phyloP scores from a whole-genome alignment of 208 protist genomes.

The Phytomonas sp. region DNA sequence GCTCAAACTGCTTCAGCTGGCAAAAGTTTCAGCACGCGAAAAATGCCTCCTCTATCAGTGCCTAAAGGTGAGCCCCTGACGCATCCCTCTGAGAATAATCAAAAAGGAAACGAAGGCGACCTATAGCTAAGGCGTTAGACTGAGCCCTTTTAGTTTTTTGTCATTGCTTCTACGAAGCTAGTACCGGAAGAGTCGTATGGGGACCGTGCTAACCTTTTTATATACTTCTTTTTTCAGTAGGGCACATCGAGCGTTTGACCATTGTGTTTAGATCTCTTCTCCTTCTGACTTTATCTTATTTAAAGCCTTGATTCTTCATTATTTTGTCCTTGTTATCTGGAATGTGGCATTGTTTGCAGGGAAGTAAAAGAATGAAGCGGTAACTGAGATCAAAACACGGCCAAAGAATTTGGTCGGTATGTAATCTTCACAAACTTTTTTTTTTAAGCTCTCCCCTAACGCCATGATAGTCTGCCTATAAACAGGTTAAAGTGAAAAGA shows the following conservation, averaged over 20 bases:
- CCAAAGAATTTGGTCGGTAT: background rate
- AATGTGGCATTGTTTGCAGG: background rate
- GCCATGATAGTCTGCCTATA: background rate
- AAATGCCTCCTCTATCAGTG: background rate
- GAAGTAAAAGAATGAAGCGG: background rate
- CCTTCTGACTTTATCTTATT: constrained; percentile 3
- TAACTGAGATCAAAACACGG: background rate
- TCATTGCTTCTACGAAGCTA: background rate
- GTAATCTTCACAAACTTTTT: background rate
- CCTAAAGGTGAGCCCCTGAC: background rate
- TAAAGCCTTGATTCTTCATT: background rate
- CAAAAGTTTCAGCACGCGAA: constrained; percentile 8
- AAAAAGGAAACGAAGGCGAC: background rate
- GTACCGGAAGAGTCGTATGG: background rate
- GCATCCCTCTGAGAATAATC: background rate
- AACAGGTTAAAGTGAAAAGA: background rate
- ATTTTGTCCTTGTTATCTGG: background rate
- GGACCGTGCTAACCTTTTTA: background rate
- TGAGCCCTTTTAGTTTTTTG: background rate
- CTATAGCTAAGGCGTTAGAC: background rate
- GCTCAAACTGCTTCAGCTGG: background rate
- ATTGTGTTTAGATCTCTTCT: constrained; percentile 12
- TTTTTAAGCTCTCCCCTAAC: background rate
- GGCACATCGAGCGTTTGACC: constrained; percentile 2
- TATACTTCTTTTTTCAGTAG: constrained; percentile 6